Evolutionary conservation across 176 grass and related monocot genomes (phyloP).

Genomic region (Triticum timopheevii): DNA sequence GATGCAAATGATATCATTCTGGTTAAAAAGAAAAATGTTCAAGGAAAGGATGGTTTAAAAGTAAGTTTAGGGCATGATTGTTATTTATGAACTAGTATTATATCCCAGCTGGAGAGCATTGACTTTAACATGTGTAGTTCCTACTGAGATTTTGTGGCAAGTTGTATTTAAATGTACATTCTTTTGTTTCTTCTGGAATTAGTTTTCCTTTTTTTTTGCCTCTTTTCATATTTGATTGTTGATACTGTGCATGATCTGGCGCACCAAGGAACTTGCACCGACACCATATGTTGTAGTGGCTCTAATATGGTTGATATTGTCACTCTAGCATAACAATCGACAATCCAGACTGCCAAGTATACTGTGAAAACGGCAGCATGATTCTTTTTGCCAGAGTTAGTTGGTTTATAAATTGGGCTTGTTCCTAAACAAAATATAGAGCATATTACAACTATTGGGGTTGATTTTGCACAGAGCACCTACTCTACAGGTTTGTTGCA

Average conservation of each 20-base stretch:
- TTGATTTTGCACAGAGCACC: no score
- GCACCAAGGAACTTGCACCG: not conserved
- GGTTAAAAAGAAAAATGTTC: conserved; percentile 77
- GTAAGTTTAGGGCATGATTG: conserved; percentile 36
- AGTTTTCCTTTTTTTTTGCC: not conserved
- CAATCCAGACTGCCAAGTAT: not conserved
- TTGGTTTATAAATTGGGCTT: not conserved
- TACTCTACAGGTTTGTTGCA: no score
- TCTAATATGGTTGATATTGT: conserved; percentile 3
- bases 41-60: conserved; percentile 81
- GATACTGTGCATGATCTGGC: not conserved
- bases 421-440: not conserved
- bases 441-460: no score
- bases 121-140: not conserved
- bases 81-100: not conserved
- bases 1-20: conserved; percentile 55
- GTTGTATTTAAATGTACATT: conserved; percentile 15
- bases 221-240: not conserved
- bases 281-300: not conserved
- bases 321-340: no score
- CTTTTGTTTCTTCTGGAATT: not conserved
- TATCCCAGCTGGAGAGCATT: not conserved
- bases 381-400: not conserved
- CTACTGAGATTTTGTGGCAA: not conserved
- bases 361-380: not conserved